Evolutionary conservation across 306 rosid species (phyloP).

Genomic region (Rosa lucieae): DNA sequence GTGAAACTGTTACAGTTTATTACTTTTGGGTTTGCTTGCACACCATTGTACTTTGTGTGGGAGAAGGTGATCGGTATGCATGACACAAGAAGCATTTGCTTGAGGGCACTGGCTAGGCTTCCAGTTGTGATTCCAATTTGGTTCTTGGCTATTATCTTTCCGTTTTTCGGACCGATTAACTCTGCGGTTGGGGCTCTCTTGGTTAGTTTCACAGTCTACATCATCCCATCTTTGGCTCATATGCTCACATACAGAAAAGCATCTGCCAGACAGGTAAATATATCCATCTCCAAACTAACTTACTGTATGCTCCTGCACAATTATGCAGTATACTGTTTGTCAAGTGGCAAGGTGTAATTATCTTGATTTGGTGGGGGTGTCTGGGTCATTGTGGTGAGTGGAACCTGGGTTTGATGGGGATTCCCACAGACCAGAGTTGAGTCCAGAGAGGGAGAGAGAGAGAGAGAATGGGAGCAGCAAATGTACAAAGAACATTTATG

Average conservation of each 20-base stretch:
- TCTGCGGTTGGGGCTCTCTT: slow-evolving; percentile 94
- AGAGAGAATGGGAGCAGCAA: slow-evolving; percentile 21
- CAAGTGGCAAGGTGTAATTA: slow-evolving; percentile 25
- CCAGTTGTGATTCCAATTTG: slow-evolving; percentile 96
- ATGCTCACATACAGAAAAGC: slow-evolving; percentile 89
- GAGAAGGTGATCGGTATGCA: slow-evolving; percentile 99
- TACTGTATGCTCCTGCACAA: background rate
- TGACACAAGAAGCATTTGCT: slow-evolving; percentile 76
- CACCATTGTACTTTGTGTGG: slow-evolving; percentile 99
- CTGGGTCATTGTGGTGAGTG: slow-evolving; percentile 20
- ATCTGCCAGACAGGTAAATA: slow-evolving; percentile 77
- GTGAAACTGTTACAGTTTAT: slow-evolving; percentile 64
- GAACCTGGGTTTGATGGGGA: slow-evolving; percentile 42
- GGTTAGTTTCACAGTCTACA: slow-evolving; percentile 96
- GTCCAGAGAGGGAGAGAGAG: background rate
- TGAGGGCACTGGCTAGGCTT: slow-evolving; percentile 83
- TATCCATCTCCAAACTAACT: background rate
- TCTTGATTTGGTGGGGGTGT: slow-evolving; percentile 27
- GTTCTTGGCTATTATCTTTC: slow-evolving; percentile 94
- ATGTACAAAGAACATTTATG: slow-evolving; percentile 58
- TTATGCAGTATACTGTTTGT: background rate
- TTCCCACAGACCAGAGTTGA: slow-evolving; percentile 40
- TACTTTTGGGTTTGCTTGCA: slow-evolving; percentile 93
- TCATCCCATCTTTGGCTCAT: slow-evolving; percentile 81
- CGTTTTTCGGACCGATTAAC: slow-evolving; percentile 95